Percentiles rank a stretch among this genome's conserved stretches.
Evolutionary conservation across 331 rosid species (phyloP).

Genomic region (Prunus yedoensis): DNA sequence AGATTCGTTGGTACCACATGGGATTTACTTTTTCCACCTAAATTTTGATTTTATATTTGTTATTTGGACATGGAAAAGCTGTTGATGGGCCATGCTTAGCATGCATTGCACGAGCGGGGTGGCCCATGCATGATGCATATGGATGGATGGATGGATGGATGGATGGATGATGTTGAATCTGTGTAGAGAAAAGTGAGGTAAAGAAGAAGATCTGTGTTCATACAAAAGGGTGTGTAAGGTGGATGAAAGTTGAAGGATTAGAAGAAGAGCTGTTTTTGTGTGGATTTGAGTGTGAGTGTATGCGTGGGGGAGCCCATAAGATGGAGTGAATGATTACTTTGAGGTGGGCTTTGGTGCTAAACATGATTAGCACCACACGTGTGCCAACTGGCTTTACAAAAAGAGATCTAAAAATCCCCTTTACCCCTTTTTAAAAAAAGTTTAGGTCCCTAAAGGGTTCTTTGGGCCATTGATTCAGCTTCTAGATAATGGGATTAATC

Average conservation of each 20-base stretch:
- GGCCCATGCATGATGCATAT: slow-evolving; percentile 35
- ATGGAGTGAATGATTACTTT: slow-evolving; percentile 70
- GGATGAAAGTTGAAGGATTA: slow-evolving; percentile 17
- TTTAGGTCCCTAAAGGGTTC: slow-evolving; percentile 18
- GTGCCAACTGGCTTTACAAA: slow-evolving; percentile 68
- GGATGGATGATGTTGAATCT: neutral
- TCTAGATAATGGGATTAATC: slow-evolving; percentile 24
- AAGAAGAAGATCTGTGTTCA: no score
- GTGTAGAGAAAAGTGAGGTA: neutral
- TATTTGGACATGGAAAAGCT: slow-evolving; percentile 32
- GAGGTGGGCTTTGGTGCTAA: slow-evolving; percentile 64
- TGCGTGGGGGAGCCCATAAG: slow-evolving; percentile 43
- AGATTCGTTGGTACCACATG: slow-evolving; percentile 18
- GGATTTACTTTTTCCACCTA: neutral
- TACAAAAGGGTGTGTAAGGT: neutral
- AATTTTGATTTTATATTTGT: neutral
- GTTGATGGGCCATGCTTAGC: slow-evolving; percentile 51
- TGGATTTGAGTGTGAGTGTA: slow-evolving; percentile 25
- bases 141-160: neutral
- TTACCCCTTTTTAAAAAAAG: slow-evolving; percentile 13
- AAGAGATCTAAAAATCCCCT: slow-evolving; percentile 21
- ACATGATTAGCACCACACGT: slow-evolving; percentile 87
- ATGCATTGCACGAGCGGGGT: slow-evolving; percentile 78
- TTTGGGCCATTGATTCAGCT: slow-evolving; percentile 32
- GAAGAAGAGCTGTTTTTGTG: neutral